phyloP scores from a whole-genome alignment of 768 basidiomycete genomes.

The Phylloporus arenicola region DNA sequence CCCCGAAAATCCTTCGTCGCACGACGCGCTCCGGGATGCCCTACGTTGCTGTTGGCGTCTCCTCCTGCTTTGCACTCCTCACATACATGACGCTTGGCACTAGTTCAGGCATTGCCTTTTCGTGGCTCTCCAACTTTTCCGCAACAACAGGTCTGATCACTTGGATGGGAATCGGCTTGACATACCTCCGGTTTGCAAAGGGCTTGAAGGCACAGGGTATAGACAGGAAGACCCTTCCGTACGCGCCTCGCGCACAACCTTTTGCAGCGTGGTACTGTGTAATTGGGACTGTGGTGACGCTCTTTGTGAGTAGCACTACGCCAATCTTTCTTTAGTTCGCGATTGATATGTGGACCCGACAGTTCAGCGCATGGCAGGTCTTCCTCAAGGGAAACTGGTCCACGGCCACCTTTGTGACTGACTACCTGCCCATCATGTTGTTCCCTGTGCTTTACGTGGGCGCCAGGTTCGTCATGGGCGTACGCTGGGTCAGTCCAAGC shows the following conservation, averaged over 20 bases:
- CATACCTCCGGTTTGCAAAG: slow-evolving; percentile 42
- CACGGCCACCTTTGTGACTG: slow-evolving; percentile 36
- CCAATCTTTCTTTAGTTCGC: no score
- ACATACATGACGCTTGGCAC: slow-evolving; percentile 36
- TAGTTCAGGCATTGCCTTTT: slow-evolving; percentile 37
- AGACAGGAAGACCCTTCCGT: slow-evolving; percentile 44
- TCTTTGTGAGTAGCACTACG: slow-evolving; percentile 31
- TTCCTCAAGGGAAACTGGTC: slow-evolving; percentile 38
- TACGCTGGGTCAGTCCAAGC: background rate
- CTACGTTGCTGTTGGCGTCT: slow-evolving; percentile 33
- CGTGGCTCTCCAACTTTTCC: slow-evolving; percentile 35
- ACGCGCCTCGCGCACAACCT: slow-evolving; percentile 36
- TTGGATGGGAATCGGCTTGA: slow-evolving; percentile 42
- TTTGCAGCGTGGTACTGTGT: slow-evolving; percentile 36
- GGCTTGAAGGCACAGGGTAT: slow-evolving; percentile 49
- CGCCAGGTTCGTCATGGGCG: slow-evolving; percentile 16
- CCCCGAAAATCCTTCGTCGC: slow-evolving; percentile 46
- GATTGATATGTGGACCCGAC: slow-evolving; percentile 1
- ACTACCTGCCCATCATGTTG: slow-evolving; percentile 37
- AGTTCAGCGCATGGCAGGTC: slow-evolving; percentile 40
- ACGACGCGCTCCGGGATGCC: slow-evolving; percentile 41
- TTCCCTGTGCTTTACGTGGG: slow-evolving; percentile 45
- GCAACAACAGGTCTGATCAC: slow-evolving; percentile 38
- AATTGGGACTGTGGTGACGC: slow-evolving; percentile 22
- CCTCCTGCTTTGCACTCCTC: slow-evolving; percentile 19